These are phyloP conservation scores for Fusarium metavorans DNA, from an alignment of 2,329 filamentous ascomycete species.

Conservation along the genomic window DNA sequence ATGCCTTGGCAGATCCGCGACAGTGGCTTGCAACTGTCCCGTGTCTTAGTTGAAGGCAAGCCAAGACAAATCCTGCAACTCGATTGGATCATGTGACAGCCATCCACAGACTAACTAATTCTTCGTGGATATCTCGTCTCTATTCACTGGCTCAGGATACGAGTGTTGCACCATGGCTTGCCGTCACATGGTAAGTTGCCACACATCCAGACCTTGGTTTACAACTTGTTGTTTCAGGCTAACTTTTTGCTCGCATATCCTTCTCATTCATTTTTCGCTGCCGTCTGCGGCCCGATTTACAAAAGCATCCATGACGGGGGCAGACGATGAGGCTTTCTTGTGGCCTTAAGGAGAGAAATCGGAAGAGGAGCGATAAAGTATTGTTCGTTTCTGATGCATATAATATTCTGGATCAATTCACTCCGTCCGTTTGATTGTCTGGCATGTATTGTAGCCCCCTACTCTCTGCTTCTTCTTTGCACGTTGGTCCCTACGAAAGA, in stretches of 20 bases:
- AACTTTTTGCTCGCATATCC: neutral
- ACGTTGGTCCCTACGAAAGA: neutral
- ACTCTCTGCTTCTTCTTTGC: neutral
- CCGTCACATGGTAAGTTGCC: neutral
- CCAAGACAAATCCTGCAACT: neutral
- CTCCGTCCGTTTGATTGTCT: fast-evolving
- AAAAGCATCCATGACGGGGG: neutral
- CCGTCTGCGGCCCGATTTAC: neutral
- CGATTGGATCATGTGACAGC: neutral
- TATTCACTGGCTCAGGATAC: neutral
- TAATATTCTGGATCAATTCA: neutral
- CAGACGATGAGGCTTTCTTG: no score
- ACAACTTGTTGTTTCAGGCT: neutral
- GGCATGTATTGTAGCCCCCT: neutral
- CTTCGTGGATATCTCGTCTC: neutral
- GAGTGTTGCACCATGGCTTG: neutral
- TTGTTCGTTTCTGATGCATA: neutral
- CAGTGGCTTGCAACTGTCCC: neutral
- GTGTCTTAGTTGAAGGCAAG: neutral
- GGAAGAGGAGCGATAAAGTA: neutral
- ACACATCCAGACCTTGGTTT: neutral
- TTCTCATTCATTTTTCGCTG: neutral
- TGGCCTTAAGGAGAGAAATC: no score
- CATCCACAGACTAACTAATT: neutral
- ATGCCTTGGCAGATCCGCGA: neutral